Evolutionary conservation across 345 rosid genomes (phyloP).

Genomic region (Citrus australasica): DNA sequence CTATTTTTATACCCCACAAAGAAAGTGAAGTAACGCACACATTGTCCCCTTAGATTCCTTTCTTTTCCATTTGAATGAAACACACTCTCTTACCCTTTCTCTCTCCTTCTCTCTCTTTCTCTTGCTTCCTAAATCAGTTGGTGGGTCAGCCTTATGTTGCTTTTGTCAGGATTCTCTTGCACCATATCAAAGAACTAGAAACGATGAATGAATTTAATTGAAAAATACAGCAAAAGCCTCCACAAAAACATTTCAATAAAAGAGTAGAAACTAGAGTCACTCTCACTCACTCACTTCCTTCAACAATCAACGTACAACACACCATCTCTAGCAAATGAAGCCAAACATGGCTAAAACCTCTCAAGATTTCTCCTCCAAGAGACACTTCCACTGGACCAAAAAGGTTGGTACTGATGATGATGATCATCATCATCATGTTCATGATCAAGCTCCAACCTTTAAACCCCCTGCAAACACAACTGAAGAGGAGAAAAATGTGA

Average conservation of each 20-base stretch:
- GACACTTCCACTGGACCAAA: slow-evolving; percentile 83
- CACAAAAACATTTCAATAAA: slow-evolving; percentile 12
- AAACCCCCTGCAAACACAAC: slow-evolving; percentile 22
- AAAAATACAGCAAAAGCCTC: slow-evolving; percentile 1
- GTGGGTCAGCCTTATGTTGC: slow-evolving; percentile 32
- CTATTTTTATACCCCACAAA: slow-evolving; percentile 37
- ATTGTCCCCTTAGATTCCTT: slow-evolving; percentile 58
- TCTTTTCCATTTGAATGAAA: slow-evolving; percentile 29
- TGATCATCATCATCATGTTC: slow-evolving; percentile 41
- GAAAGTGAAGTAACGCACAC: slow-evolving; percentile 73
- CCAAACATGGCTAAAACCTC: slow-evolving; percentile 48
- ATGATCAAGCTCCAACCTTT: slow-evolving; percentile 38
- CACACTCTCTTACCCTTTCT: slow-evolving; percentile 8
- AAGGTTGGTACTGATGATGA: slow-evolving; percentile 64
- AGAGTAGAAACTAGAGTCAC: slow-evolving; percentile 10
- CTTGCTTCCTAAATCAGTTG: slow-evolving; percentile 11
- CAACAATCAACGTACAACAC: neutral
- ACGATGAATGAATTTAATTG: slow-evolving; percentile 17
- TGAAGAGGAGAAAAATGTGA: slow-evolving; percentile 27
- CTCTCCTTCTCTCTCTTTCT: neutral
- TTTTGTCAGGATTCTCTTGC: slow-evolving; percentile 44
- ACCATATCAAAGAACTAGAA: slow-evolving; percentile 17
- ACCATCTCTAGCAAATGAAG: slow-evolving; percentile 16
- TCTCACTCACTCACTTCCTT: neutral
- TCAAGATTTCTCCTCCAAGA: slow-evolving; percentile 61